Percentiles rank a stretch among this genome's conserved stretches.
Evolutionary conservation across 2,329 filamentous ascomycete species (phyloP).

Genomic region (Calycina marina): DNA sequence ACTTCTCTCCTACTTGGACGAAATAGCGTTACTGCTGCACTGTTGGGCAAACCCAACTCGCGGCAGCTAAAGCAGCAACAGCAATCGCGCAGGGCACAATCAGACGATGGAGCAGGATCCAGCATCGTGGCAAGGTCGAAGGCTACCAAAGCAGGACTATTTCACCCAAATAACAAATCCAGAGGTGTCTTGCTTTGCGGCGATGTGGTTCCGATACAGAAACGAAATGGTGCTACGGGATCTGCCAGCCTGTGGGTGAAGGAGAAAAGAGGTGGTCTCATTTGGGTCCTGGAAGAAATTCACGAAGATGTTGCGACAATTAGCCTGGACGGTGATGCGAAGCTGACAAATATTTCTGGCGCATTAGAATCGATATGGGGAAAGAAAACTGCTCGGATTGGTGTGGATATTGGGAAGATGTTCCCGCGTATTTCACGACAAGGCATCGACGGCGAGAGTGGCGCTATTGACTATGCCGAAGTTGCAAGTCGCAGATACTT

Average conservation of each 20-base stretch:
- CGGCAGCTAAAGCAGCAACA: conserved; percentile 33
- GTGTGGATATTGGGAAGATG: conserved; percentile 62
- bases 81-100: conserved; percentile 42
- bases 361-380: conserved; percentile 81
- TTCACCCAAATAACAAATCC: conserved; percentile 57
- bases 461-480: conserved; percentile 65
- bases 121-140: conserved; percentile 28
- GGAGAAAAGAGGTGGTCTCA: conserved; percentile 83
- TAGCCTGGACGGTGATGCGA: conserved; percentile 62
- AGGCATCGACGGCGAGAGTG: conserved; percentile 52
- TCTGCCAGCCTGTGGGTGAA: conserved; percentile 97
- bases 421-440: conserved; percentile 73
- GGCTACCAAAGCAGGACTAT: conserved; percentile 32
- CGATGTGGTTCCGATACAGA: conserved; percentile 96
- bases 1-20: conserved; percentile 52
- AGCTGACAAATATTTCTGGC: conserved; percentile 56
- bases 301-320: conserved; percentile 81
- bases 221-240: conserved; percentile 80
- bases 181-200: conserved; percentile 85
- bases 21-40: conserved; percentile 67
- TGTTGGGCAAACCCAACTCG: conserved; percentile 61
- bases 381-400: conserved; percentile 46
- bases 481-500: conserved; percentile 63
- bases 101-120: conserved; percentile 40
- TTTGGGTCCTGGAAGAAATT: conserved; percentile 97